Evolutionary conservation across 495 filamentous ascomycete species (phyloP), one percentile per base, ranked within the genome.

Genomic region (Bacidia gigantensis): DNA sequence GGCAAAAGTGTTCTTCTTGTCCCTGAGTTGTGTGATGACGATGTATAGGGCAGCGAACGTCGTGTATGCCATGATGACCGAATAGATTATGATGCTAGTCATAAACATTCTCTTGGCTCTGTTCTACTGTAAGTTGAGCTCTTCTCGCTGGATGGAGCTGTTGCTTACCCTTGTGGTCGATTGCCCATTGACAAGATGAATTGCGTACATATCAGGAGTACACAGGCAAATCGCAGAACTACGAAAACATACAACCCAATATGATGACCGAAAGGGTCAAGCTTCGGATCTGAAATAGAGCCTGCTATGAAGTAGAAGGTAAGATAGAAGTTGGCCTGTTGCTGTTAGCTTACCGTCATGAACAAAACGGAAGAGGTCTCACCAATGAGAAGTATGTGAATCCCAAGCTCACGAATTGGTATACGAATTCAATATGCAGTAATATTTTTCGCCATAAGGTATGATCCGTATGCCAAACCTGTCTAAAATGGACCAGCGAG

Each of bases 111-210:
- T 84, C 65, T 89, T 89, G 11, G 93, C 88, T 52, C 77, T 79
- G 44, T 11, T 23, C 26, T 18, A 22, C 42, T 17, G 38, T 60
- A 23, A 51, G 35, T 43, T 9, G 21, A 54, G 26, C 26, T 42
- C 58, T 55, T 56, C 51, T 51, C 50, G 22, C 10, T 11, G 3
- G 10, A 12, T 22, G 14, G 14, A 35, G n/a, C n/a, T 35, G 29
- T 38, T 23, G 18, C 72, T 66, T 66, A 79, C 75, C 92, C 93
- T 70, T 99, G 93, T 17, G 93, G 93, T 39, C 93, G 82, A 68
- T 99, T 99, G 46, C 93, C 93, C 71, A 99, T 87, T n/a, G 86
- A 92, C 18, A 99, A 78, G 62, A 99, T 95, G 65, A 99, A 98
- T 64, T 97, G 92, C 53, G 86, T 83, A 67, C 81, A 85, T 67